Evolutionary conservation across 2,329 filamentous ascomycete genomes (phyloP).

Genomic region (Fusarium sp.): DNA sequence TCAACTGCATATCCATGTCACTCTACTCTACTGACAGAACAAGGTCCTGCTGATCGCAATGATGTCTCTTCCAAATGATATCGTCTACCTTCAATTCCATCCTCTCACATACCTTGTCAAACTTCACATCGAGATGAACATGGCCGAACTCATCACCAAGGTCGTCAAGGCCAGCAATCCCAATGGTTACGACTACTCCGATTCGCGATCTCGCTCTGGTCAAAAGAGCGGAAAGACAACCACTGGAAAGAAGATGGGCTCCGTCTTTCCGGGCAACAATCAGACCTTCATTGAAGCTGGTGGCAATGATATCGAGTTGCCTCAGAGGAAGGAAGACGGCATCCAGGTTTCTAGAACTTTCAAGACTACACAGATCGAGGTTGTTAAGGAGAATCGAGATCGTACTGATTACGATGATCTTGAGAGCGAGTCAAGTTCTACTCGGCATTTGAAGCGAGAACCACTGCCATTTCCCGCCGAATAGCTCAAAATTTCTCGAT

Average conservation of each 20-base stretch:
- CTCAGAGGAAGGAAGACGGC: conserved; percentile 16
- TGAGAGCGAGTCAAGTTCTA: conserved; percentile 43
- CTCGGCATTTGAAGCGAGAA: conserved; percentile 37
- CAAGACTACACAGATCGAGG: conserved; percentile 36
- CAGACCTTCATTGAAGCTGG: conserved; percentile 37
- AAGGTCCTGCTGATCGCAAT: conserved; percentile 46
- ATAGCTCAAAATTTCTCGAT: neutral
- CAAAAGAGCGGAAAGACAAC: conserved; percentile 32
- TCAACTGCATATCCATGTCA: rapidly evolving
- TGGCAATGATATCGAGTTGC: conserved; percentile 34
- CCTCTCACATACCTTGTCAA: conserved; percentile 64
- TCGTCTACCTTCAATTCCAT: conserved; percentile 59
- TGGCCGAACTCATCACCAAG: conserved; percentile 62
- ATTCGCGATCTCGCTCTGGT: conserved; percentile 30
- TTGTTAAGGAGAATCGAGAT: conserved; percentile 23
- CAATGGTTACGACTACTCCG: conserved; percentile 41
- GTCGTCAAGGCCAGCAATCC: conserved; percentile 46
- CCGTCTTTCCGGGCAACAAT: conserved; percentile 38
- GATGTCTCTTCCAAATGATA: conserved; percentile 46
- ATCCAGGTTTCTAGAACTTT: conserved; percentile 44
- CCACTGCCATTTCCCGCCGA: conserved; percentile 24
- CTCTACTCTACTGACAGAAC: neutral
- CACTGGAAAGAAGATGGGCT: conserved; percentile 24
- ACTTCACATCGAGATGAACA: conserved; percentile 64
- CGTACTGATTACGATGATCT: conserved; percentile 39